Evolutionary conservation across 192 early-diverging fungal species (phyloP).

Genomic region (Chytriomyces sp.): DNA sequence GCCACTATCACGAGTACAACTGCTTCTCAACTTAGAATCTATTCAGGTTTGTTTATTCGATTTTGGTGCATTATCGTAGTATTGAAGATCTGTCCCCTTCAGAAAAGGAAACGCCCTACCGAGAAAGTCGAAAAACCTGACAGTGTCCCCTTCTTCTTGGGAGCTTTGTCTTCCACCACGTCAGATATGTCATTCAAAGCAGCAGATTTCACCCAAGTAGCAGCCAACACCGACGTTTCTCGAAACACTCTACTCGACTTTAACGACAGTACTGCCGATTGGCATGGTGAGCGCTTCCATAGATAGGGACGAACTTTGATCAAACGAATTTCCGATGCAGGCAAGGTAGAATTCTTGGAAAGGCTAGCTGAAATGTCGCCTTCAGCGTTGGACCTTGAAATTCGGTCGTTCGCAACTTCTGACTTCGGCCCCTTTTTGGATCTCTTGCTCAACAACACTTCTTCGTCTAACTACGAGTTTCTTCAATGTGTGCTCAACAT

Average conservation of each 20-base stretch:
- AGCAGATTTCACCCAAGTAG: conserved; percentile 37
- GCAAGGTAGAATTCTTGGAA: conserved; percentile 74
- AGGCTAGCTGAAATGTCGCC: conserved; percentile 63
- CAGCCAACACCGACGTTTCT: conserved; percentile 36
- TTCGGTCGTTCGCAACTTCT: conserved; percentile 75
- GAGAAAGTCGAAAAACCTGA: conserved; percentile 89
- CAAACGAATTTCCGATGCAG: conserved; percentile 7
- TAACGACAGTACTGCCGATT: conserved; percentile 63
- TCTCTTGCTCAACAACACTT: conserved; percentile 53
- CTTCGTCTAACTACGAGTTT: conserved; percentile 85
- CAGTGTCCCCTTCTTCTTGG: conserved; percentile 92
- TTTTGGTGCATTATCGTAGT: background rate
- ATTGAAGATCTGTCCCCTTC: background rate
- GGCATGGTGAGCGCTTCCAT: conserved; percentile 42
- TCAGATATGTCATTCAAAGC: conserved; percentile 55
- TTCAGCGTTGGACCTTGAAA: conserved; percentile 81
- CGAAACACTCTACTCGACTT: conserved; percentile 51
- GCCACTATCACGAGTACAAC: conserved; percentile 89
- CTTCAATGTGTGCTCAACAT: conserved; percentile 76
- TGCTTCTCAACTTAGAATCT: conserved; percentile 81
- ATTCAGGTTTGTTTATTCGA: conserved; percentile 65
- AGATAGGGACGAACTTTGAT: background rate
- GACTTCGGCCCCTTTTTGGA: conserved; percentile 69
- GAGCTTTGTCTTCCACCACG: conserved; percentile 70
- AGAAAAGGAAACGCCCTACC: conserved; percentile 87